A percentile compares a stretch with the other conserved stretches of the same genome.
phyloP scores from a whole-genome alignment of 2,329 filamentous ascomycete genomes.

The Ophiosphaerella herpotricha region DNA sequence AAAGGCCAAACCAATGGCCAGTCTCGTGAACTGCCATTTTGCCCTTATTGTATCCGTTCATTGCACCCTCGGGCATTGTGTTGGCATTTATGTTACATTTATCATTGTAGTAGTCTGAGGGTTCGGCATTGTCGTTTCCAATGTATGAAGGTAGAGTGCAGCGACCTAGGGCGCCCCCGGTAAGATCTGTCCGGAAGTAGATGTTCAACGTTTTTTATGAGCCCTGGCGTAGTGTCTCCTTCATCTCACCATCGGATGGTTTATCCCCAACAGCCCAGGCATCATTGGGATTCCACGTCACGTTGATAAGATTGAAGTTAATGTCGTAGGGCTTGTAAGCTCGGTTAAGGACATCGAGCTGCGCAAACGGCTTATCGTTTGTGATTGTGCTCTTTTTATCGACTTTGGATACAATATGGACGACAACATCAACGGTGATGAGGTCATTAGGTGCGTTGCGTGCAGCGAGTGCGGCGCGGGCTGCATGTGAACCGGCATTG shows the following conservation, averaged over 20 bases:
- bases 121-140: slow-evolving; percentile 45
- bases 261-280: slow-evolving; percentile 56
- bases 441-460: slow-evolving; percentile 25
- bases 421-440: slow-evolving; percentile 49
- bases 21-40: slow-evolving; percentile 55
- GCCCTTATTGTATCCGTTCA: slow-evolving; percentile 56
- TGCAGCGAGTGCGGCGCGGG: slow-evolving; percentile 31
- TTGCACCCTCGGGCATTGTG: slow-evolving; percentile 59
- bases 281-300: slow-evolving; percentile 58
- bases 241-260: slow-evolving; percentile 58
- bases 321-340: slow-evolving; percentile 58
- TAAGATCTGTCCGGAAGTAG: slow-evolving; percentile 63
- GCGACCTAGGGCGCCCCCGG: slow-evolving; percentile 55
- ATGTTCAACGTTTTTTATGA: slow-evolving; percentile 61
- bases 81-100: slow-evolving; percentile 63
- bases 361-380: slow-evolving; percentile 46
- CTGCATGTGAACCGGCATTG: slow-evolving; percentile 29
- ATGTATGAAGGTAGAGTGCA: slow-evolving; percentile 56
- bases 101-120: slow-evolving; percentile 54
- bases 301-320: slow-evolving; percentile 55
- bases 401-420: slow-evolving; percentile 51
- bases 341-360: slow-evolving; percentile 47
- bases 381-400: slow-evolving; percentile 46
- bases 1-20: slow-evolving; percentile 54
- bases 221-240: slow-evolving; percentile 58